These are phyloP conservation scores for Suhomyces emberorum DNA, from an alignment of 805 yeast species.

Conservation along the genomic window DNA sequence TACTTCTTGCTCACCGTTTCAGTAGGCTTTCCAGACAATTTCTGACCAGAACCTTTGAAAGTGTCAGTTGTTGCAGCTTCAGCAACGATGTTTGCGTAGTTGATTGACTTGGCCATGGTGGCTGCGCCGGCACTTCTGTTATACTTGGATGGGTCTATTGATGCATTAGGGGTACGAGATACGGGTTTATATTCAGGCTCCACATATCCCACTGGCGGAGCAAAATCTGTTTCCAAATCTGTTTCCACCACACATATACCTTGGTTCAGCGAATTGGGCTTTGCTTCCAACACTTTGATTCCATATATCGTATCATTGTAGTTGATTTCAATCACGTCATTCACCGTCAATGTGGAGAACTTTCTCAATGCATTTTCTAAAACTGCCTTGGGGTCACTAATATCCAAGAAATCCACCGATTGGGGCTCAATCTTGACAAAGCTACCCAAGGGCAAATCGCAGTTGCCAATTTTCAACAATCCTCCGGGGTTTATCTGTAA, in stretches of 20 bases:
- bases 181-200: conserved; percentile 70
- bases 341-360: conserved; percentile 81
- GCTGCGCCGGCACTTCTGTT: conserved; percentile 49
- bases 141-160: conserved; percentile 32
- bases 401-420: conserved; percentile 86
- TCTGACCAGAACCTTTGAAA: conserved; percentile 65
- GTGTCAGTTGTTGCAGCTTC: conserved; percentile 29
- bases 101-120: conserved; percentile 72
- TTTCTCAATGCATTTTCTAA: conserved; percentile 87
- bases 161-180: conserved; percentile 27
- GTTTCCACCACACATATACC: conserved; percentile 96
- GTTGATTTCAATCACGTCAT: conserved; percentile 78
- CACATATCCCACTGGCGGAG: conserved; percentile 97
- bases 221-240: conserved; percentile 94
- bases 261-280: conserved; percentile 61
- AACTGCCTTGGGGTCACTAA: conserved; percentile 94
- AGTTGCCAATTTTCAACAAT: conserved; percentile 68
- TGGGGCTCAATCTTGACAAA: conserved; percentile 96
- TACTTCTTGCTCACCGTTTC: conserved; percentile 19
- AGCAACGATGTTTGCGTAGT: conserved; percentile 58
- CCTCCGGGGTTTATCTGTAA: conserved; percentile 73
- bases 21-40: conserved; percentile 59
- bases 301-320: conserved; percentile 78
- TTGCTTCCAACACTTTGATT: conserved; percentile 81
- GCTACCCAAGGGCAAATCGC: conserved; percentile 79